Conservation (phyloP, 306 rosid genomes). For the Acacia crassicarpa region DNA sequence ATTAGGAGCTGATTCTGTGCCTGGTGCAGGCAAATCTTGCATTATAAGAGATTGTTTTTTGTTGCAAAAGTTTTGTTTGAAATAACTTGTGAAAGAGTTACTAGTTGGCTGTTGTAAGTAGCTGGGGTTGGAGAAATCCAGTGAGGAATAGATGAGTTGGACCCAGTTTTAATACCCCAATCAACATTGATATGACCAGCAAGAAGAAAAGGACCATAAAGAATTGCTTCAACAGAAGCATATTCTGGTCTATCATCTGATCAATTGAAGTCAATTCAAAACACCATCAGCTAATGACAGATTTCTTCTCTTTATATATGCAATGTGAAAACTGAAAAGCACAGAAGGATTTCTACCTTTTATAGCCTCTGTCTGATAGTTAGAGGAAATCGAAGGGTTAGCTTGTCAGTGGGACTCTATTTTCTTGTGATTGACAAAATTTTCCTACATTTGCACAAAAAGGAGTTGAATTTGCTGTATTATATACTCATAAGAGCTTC, state of each 20-base stretch:
- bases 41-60: background rate
- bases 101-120: background rate
- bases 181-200: background rate
- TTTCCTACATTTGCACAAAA: constrained; percentile 67
- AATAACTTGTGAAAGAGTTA: background rate
- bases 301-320: too few relatives aligned
- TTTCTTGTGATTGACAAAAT: constrained; percentile 46
- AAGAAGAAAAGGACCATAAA: background rate
- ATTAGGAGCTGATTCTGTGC: background rate
- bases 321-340: too few relatives aligned
- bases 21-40: background rate
- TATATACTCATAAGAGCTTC: too few relatives aligned
- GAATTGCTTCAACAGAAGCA: background rate
- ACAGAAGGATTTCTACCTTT: too few relatives aligned
- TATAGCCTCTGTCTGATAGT: constrained; percentile 60
- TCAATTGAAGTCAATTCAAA: constrained; percentile 41
- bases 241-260: background rate
- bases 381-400: constrained; percentile 65
- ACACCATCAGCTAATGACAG: too few relatives aligned
- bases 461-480: too few relatives aligned
- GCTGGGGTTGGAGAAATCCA: background rate
- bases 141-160: background rate
- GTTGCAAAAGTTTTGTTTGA: background rate
- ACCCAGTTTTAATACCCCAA: background rate
- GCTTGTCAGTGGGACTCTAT: constrained; percentile 62